These are phyloP conservation scores for Blepharisma japonicum DNA, from an alignment of 73 alveolate species.

Conservation along the genomic window DNA sequence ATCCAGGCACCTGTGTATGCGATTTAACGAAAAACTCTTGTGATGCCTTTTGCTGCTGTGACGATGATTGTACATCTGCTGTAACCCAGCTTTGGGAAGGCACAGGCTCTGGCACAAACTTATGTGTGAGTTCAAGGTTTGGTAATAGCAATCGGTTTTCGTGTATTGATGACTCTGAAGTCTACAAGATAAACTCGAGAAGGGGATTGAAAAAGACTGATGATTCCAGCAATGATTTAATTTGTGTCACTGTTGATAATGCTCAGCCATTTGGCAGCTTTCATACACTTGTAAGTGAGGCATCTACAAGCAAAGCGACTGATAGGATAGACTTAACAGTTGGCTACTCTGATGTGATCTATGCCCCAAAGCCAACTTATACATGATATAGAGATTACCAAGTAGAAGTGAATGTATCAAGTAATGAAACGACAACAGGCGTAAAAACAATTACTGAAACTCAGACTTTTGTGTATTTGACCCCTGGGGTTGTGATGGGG, in stretches of 20 bases:
- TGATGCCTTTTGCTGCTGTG: conserved; percentile 28
- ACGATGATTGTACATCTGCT: neutral
- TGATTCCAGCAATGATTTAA: neutral
- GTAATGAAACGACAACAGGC: too few relatives aligned
- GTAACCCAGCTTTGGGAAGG: neutral
- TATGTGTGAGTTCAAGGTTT: neutral
- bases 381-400: neutral
- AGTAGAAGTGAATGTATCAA: neutral
- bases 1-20: conserved; percentile 12
- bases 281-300: neutral
- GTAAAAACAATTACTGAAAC: too few relatives aligned
- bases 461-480: too few relatives aligned
- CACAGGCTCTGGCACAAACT: too few relatives aligned
- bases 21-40: conserved; percentile 17
- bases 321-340: neutral
- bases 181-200: conserved; percentile 8
- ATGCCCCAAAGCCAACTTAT: neutral
- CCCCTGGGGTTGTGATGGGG: too few relatives aligned
- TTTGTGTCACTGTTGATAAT: conserved; percentile 12
- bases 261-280: neutral
- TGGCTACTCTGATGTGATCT: neutral
- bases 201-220: conserved; percentile 8
- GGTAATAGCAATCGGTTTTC: neutral
- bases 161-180: neutral
- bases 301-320: neutral